A percentile compares a stretch with the other conserved stretches of the same genome.
Conservation (phyloP, 768 basidiomycete species). For the Tulasnella sp. region DNA sequence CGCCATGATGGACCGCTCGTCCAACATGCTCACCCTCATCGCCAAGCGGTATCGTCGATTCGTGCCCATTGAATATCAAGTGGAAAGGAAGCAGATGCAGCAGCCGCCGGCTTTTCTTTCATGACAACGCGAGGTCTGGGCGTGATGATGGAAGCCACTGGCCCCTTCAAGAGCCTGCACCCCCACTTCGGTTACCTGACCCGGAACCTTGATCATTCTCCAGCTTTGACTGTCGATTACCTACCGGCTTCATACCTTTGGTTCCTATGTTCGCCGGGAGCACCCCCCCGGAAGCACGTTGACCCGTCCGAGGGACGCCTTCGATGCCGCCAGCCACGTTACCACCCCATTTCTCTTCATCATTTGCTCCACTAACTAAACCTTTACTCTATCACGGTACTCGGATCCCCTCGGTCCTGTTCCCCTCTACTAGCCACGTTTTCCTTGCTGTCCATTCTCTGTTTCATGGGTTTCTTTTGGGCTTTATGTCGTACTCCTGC, state of each 20-base stretch:
- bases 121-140: neutral
- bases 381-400: neutral
- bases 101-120: conserved; percentile 13
- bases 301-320: neutral
- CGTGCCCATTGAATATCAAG: conserved; percentile 26
- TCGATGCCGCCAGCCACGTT: neutral
- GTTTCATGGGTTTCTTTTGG: neutral
- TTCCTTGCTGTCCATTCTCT: neutral
- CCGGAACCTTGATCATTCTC: neutral
- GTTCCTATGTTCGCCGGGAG: neutral
- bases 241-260: neutral
- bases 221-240: neutral
- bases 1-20: conserved; percentile 19
- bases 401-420: neutral
- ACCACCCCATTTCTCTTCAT: neutral
- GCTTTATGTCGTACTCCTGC: neutral
- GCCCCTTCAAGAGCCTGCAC: neutral
- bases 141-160: neutral
- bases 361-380: neutral
- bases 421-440: neutral
- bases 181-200: neutral
- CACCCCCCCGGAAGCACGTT: neutral
- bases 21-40: conserved; percentile 14
- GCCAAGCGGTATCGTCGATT: conserved; percentile 20
- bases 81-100: conserved; percentile 2